phyloP scores from a whole-genome alignment of 305 asterid genomes.

The Fraxinus baroniana region DNA sequence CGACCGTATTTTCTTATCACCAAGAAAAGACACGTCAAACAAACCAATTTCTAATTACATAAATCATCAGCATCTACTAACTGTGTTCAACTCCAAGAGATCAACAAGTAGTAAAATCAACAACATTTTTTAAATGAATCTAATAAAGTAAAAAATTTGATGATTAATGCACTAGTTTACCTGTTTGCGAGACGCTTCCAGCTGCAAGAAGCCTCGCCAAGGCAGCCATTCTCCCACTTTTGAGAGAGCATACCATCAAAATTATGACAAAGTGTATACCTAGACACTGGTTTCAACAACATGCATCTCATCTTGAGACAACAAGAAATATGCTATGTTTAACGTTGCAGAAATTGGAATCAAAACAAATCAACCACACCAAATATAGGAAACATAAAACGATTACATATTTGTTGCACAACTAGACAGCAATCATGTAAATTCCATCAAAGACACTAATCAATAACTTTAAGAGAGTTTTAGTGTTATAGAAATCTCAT shows the following conservation, averaged over 20 bases:
- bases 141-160: constrained; percentile 14
- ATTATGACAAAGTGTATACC: constrained; percentile 30
- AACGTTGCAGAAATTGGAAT: not conserved
- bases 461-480: not conserved
- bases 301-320: not conserved
- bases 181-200: constrained; percentile 55
- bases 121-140: not conserved
- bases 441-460: not conserved
- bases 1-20: not conserved
- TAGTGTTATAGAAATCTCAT: not conserved
- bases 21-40: constrained; percentile 1
- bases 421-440: not conserved
- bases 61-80: not conserved
- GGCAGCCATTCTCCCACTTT: constrained; percentile 77
- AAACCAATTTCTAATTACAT: not conserved
- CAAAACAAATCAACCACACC: not conserved
- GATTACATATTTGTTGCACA: not conserved
- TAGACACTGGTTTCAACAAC: constrained; percentile 31
- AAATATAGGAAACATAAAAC: not conserved
- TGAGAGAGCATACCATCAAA: constrained; percentile 75
- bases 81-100: constrained; percentile 7
- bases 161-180: constrained; percentile 35
- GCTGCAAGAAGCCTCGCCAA: constrained; percentile 59
- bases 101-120: constrained; percentile 7
- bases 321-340: not conserved